A percentile compares a stretch with the other conserved stretches of the same genome.
phyloP scores from a whole-genome alignment of 2,329 filamentous ascomycete genomes.

The Penicillium aurantiogriseum region DNA sequence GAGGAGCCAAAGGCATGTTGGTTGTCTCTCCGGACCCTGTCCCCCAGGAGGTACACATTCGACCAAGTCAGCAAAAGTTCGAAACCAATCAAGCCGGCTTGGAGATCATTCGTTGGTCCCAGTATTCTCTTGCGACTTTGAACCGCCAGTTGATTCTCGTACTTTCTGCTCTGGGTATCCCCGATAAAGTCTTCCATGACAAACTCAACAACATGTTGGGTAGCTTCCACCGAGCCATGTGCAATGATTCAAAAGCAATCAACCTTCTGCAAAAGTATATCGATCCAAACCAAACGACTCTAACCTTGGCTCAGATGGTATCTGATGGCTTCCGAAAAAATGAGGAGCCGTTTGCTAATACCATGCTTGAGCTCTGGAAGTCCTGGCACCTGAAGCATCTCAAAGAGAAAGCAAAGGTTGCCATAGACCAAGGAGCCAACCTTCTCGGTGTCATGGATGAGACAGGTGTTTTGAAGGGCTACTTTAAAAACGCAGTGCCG shows the following conservation, averaged over 20 bases:
- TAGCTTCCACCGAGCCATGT: slow-evolving; percentile 69
- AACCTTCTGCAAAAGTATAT: slow-evolving; percentile 70
- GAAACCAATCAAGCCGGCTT: slow-evolving; percentile 66
- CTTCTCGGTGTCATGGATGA: slow-evolving; percentile 88
- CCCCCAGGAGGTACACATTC: slow-evolving; percentile 69
- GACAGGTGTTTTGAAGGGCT: slow-evolving; percentile 69
- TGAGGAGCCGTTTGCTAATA: slow-evolving; percentile 77
- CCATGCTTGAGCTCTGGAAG: slow-evolving; percentile 78
- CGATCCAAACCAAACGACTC: slow-evolving; percentile 79
- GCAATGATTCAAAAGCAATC: slow-evolving; percentile 62
- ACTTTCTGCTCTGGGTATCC: slow-evolving; percentile 74
- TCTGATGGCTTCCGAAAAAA: slow-evolving; percentile 72
- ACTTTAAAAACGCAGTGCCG: slow-evolving; percentile 54
- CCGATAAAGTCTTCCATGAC: slow-evolving; percentile 61
- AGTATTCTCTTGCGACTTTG: slow-evolving; percentile 72
- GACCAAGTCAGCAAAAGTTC: slow-evolving; percentile 88
- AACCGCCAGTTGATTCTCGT: slow-evolving; percentile 90
- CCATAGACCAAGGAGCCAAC: slow-evolving; percentile 79
- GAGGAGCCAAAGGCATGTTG: slow-evolving; percentile 88
- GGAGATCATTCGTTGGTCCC: slow-evolving; percentile 81
- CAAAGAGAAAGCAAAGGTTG: slow-evolving; percentile 87
- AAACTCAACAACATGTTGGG: slow-evolving; percentile 68
- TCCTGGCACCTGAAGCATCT: slow-evolving; percentile 85
- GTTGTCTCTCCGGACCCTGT: slow-evolving; percentile 68
- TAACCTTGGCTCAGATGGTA: slow-evolving; percentile 73